Conservation (phyloP, 805 yeast species). For the Starmerella stigmatis region DNA sequence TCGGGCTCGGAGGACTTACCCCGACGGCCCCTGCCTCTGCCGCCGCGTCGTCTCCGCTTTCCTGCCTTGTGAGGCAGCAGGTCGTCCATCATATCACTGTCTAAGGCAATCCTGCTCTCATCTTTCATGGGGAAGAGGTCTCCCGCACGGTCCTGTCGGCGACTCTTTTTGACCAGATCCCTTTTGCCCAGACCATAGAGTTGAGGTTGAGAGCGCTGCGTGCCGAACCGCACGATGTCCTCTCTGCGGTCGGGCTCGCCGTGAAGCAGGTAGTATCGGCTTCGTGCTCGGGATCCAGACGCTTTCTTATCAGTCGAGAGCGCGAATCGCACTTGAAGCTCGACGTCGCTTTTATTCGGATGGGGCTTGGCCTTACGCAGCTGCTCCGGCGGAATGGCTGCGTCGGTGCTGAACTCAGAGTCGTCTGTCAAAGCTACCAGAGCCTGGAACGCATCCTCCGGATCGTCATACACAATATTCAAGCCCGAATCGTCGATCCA, state of each 20-base stretch:
- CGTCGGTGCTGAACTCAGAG: constrained; percentile 23
- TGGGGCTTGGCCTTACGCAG: constrained; percentile 30
- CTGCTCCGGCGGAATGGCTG: constrained; percentile 19
- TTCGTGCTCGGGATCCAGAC: constrained; percentile 45
- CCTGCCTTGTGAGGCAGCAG: constrained; percentile 30
- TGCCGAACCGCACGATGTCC: constrained; percentile 25
- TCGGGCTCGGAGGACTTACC: constrained; percentile 19
- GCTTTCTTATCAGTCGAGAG: constrained; percentile 47
- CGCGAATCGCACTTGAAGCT: constrained; percentile 41
- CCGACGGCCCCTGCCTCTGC: constrained; percentile 12
- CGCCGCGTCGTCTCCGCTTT: constrained; percentile 4
- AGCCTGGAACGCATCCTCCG: constrained; percentile 34
- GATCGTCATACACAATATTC: constrained; percentile 42
- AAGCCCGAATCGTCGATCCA: constrained; percentile 60
- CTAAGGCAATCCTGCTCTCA: constrained; percentile 9
- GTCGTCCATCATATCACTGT: constrained; percentile 27
- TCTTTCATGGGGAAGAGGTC: constrained; percentile 24
- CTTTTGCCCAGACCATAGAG: constrained; percentile 20
- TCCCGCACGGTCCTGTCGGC: constrained; percentile 16
- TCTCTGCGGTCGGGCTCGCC: constrained; percentile 51
- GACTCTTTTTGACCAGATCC: constrained; percentile 12
- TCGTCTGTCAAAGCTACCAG: constrained; percentile 33
- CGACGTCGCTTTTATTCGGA: constrained; percentile 31
- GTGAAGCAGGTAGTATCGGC: constrained; percentile 55
- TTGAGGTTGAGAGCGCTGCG: constrained; percentile 24